A percentile compares a stretch with the other conserved stretches of the same genome.
Conservation (phyloP, 1,139 yeast genomes). For the Nakaseomyces bracarensis region DNA sequence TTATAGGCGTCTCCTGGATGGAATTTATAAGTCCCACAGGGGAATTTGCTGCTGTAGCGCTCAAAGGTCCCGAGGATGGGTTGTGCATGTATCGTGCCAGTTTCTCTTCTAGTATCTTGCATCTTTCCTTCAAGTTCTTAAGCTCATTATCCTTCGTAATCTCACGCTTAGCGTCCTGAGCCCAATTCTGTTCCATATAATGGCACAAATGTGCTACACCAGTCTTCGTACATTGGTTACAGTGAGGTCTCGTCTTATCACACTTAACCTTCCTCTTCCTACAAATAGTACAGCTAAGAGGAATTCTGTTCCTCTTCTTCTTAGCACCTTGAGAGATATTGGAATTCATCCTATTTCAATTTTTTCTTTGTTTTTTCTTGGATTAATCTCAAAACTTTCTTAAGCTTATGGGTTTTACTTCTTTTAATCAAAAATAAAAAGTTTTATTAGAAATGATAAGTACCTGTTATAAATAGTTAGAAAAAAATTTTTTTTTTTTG, state of each 20-base stretch:
- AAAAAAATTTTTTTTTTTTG: too few species aligned
- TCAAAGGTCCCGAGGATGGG: not conserved
- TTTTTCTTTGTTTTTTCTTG: not conserved
- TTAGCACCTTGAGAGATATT: conserved; percentile 11
- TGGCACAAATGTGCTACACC: conserved; percentile 68
- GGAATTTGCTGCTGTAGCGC: not conserved
- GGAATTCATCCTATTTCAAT: not conserved
- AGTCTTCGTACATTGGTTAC: conserved; percentile 63
- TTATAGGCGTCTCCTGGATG: not conserved
- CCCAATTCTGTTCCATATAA: conserved; percentile 57
- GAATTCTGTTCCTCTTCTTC: conserved; percentile 40
- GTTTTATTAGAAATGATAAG: too few species aligned
- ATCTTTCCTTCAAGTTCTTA: conserved; percentile 29
- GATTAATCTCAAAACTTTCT: not conserved
- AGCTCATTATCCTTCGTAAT: conserved; percentile 36
- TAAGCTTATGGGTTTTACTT: too few species aligned
- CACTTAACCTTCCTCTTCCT: conserved; percentile 46
- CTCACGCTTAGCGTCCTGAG: conserved; percentile 43
- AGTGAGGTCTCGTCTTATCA: conserved; percentile 52
- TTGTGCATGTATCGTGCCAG: conserved; percentile 9
- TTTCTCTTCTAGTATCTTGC: conserved; percentile 28
- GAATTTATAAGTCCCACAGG: not conserved
- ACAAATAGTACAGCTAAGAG: conserved; percentile 42
- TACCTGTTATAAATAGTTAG: too few species aligned
- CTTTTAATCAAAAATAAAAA: too few species aligned